phyloP scores from a whole-genome alignment of 352 stramenopile genomes.

The Phytopythium vexans region DNA sequence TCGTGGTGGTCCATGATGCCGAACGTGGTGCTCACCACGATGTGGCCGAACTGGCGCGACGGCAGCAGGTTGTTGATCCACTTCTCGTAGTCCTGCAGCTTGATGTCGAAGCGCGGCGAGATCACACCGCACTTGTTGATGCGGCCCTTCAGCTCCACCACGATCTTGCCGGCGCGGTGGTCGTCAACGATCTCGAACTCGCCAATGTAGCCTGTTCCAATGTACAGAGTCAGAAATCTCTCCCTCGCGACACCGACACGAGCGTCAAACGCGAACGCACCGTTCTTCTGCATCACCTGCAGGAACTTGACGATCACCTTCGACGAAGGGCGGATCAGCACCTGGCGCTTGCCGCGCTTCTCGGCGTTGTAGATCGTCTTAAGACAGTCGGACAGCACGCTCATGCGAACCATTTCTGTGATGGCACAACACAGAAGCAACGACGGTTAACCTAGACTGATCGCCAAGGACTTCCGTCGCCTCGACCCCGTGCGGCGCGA shows the following conservation, averaged over 20 bases:
- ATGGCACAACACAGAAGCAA: not conserved
- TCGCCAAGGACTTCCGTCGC: slow-evolving; percentile 26
- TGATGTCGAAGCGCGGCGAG: slow-evolving; percentile 98
- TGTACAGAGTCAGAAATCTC: slow-evolving; percentile 18
- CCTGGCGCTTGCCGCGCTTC: slow-evolving; percentile 99
- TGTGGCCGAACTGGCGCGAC: slow-evolving; percentile 99
- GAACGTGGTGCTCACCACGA: slow-evolving; percentile 90
- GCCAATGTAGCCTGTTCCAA: slow-evolving; percentile 95
- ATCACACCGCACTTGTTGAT: slow-evolving; percentile 99
- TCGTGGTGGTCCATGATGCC: slow-evolving; percentile 92
- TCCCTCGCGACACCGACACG: too few species aligned
- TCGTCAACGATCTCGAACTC: slow-evolving; percentile 99
- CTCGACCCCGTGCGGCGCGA: slow-evolving; percentile 17
- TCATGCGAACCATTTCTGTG: slow-evolving; percentile 99
- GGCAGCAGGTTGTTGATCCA: slow-evolving; percentile 99
- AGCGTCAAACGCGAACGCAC: slow-evolving; percentile 50
- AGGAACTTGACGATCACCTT: slow-evolving; percentile 99
- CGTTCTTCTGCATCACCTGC: slow-evolving; percentile 99
- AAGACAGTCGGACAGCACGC: slow-evolving; percentile 98
- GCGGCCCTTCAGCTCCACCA: slow-evolving; percentile 96
- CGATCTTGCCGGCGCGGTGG: slow-evolving; percentile 99
- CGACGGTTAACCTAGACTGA: slow-evolving; percentile 9
- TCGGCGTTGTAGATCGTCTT: slow-evolving; percentile 99
- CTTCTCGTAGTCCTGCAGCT: slow-evolving; percentile 97
- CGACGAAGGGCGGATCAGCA: slow-evolving; percentile 98